Evolutionary conservation across 345 rosid genomes (phyloP).

Genomic region (Carallia pectinifolia): DNA sequence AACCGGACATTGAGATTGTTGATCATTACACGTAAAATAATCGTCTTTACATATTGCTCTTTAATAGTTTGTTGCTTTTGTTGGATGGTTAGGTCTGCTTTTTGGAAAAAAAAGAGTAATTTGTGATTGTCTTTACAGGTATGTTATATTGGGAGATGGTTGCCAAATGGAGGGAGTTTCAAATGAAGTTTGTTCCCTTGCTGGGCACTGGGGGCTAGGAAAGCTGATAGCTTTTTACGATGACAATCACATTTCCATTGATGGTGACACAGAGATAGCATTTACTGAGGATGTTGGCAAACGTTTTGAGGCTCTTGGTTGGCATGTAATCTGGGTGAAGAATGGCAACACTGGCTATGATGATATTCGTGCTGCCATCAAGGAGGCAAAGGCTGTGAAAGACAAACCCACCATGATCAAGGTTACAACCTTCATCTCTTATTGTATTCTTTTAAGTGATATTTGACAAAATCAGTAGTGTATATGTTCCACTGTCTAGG

Average conservation of each 20-base stretch:
- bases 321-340: slow-evolving; percentile 99
- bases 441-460: neutral
- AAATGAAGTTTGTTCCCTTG: slow-evolving; percentile 90
- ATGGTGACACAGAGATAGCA: slow-evolving; percentile 96
- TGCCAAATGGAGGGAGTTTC: slow-evolving; percentile 98
- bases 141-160: slow-evolving; percentile 83
- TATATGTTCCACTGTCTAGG: neutral
- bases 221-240: slow-evolving; percentile 97
- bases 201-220: slow-evolving; percentile 99
- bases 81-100: neutral
- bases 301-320: slow-evolving; percentile 97
- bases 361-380: slow-evolving; percentile 95
- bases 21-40: slow-evolving; percentile 82
- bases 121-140: slow-evolving; percentile 41
- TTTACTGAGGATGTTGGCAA: slow-evolving; percentile 85
- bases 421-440: slow-evolving; percentile 34
- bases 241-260: slow-evolving; percentile 98
- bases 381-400: slow-evolving; percentile 93
- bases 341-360: slow-evolving; percentile 97
- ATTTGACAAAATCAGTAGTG: neutral
- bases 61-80: neutral
- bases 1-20: slow-evolving; percentile 69
- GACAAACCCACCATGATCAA: slow-evolving; percentile 91
- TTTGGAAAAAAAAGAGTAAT: neutral
- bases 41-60: neutral